Evolutionary conservation across 768 basidiomycete genomes (phyloP).

Genomic region (Trametes elegans): DNA sequence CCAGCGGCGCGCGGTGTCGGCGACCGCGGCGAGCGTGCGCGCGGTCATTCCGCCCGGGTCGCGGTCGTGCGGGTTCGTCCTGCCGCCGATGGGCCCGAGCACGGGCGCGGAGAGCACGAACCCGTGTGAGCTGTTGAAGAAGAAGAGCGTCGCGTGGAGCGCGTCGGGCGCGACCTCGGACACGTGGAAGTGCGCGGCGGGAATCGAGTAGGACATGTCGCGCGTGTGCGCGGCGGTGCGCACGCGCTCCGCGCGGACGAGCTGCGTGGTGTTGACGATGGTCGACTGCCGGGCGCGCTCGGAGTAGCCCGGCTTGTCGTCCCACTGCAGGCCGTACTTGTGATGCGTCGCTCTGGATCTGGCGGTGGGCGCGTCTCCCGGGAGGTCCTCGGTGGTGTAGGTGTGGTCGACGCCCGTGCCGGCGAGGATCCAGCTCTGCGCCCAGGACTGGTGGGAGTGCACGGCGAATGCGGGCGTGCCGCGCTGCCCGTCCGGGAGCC

Average conservation of each 20-base stretch:
- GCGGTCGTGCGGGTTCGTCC: background rate
- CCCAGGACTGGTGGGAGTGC: background rate
- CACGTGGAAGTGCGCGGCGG: background rate
- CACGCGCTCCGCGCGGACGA: background rate
- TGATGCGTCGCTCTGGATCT: background rate
- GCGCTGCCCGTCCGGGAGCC: background rate
- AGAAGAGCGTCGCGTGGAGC: background rate
- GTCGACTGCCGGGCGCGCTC: background rate
- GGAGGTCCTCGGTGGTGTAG: background rate
- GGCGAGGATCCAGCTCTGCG: background rate
- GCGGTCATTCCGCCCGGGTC: background rate
- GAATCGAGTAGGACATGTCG: background rate
- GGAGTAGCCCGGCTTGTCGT: background rate
- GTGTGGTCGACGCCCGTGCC: background rate
- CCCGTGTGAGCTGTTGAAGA: background rate
- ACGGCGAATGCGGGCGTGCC: background rate
- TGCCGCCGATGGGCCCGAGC: background rate
- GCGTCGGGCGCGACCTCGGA: background rate
- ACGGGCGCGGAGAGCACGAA: background rate
- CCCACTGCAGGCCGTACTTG: background rate
- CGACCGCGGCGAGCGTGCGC: background rate
- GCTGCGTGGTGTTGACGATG: background rate
- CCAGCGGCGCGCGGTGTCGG: background rate
- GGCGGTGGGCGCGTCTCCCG: no score
- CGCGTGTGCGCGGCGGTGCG: background rate